Conservation (phyloP, 345 rosid species). For the Eucalyptus camaldulensis region DNA sequence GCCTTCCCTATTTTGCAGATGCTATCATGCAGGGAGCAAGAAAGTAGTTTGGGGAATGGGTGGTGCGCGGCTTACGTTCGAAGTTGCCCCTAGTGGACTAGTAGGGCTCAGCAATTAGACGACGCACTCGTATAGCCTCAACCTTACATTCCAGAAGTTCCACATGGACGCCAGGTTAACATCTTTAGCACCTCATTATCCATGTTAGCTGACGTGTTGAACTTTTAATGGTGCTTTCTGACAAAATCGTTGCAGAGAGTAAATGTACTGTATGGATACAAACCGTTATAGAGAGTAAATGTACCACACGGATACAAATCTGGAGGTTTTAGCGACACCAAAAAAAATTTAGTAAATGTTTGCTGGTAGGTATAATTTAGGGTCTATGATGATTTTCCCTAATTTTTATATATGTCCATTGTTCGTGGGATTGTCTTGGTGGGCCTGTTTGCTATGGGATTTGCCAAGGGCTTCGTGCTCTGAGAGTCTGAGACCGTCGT, state of each 20-base stretch:
- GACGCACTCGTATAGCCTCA: background rate
- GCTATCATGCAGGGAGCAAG: too few species aligned
- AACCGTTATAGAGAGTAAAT: background rate
- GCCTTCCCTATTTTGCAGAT: too few species aligned
- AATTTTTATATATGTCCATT: background rate
- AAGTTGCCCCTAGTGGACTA: background rate
- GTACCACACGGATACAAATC: accelerated
- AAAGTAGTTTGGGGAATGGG: too few species aligned
- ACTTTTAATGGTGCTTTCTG: too few species aligned
- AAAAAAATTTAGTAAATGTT: background rate
- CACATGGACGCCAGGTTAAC: accelerated
- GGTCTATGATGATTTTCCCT: background rate
- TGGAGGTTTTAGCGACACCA: background rate
- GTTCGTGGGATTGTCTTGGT: background rate
- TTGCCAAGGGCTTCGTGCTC: background rate
- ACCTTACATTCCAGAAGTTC: background rate
- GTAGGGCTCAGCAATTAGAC: background rate
- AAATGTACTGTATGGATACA: background rate
- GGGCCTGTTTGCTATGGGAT: background rate
- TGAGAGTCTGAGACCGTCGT: background rate
- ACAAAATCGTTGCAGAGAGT: accelerated
- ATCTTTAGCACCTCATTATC: background rate
- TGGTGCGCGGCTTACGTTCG: background rate
- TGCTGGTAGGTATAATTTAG: too few species aligned
- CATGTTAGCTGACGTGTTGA: background rate